Evolutionary conservation across 2,329 filamentous ascomycete genomes (phyloP).

Genomic region (Colletotrichum plurivorum): DNA sequence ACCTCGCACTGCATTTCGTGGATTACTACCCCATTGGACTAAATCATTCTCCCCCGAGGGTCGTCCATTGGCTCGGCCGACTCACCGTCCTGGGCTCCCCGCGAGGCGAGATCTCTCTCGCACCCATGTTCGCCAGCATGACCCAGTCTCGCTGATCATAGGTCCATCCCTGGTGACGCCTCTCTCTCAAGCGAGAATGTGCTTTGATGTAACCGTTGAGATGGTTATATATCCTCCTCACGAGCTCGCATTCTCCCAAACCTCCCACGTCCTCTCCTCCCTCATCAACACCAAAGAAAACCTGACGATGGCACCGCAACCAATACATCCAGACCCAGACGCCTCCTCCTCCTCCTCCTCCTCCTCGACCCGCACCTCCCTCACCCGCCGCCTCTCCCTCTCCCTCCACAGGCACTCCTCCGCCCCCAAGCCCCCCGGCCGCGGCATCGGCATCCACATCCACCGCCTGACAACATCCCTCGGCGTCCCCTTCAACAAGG

Average conservation of each 20-base stretch:
- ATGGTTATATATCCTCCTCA: slow-evolving; percentile 12
- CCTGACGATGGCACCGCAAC: background rate
- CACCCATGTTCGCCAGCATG: background rate
- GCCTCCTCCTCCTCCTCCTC: slow-evolving; percentile 12
- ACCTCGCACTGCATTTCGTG: background rate
- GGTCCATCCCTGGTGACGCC: slow-evolving; percentile 6
- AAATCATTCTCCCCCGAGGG: background rate
- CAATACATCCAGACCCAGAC: background rate
- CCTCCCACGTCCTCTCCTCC: no score
- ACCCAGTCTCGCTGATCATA: background rate
- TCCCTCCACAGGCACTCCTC: slow-evolving; percentile 15
- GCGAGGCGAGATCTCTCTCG: slow-evolving; percentile 19
- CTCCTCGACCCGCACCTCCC: slow-evolving; percentile 2
- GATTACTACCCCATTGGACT: background rate
- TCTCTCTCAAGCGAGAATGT: background rate
- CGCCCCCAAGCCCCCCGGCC: slow-evolving; percentile 15
- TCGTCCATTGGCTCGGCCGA: background rate
- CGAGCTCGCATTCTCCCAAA: background rate
- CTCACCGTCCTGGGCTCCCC: slow-evolving; percentile 7
- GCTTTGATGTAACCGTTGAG: background rate
- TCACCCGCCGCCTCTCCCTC: slow-evolving; percentile 32
- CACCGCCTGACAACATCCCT: slow-evolving; percentile 77
- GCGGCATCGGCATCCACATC: slow-evolving; percentile 67
- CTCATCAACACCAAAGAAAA: background rate
- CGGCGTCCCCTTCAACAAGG: slow-evolving; percentile 75